A percentile compares a stretch with the other conserved stretches of the same genome.
These are phyloP conservation scores for Bacidia gigantensis DNA, from an alignment of 495 filamentous ascomycete species.

Conservation along the genomic window DNA sequence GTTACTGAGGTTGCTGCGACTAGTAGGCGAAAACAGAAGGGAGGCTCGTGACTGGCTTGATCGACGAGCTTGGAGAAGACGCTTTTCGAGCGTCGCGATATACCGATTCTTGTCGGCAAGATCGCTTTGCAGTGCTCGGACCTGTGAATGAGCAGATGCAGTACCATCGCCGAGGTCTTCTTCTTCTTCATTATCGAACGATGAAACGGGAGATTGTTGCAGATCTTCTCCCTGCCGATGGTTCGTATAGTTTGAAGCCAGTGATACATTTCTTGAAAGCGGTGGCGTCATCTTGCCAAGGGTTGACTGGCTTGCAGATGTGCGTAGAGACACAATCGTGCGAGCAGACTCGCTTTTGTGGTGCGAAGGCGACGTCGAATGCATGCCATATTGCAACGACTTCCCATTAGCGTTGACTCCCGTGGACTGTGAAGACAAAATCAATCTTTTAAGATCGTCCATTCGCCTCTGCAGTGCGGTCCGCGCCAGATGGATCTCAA, in stretches of 20 bases:
- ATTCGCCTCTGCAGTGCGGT: conserved; percentile 95
- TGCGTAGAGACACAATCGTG: conserved; percentile 43
- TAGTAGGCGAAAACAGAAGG: conserved; percentile 40
- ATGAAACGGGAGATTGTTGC: conserved; percentile 24
- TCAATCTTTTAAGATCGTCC: conserved; percentile 90
- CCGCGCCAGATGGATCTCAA: conserved; percentile 93
- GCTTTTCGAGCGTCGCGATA: conserved; percentile 82
- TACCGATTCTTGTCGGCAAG: conserved; percentile 91
- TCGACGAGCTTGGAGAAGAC: conserved; percentile 78
- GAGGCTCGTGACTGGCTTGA: conserved; percentile 81
- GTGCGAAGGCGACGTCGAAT: conserved; percentile 47
- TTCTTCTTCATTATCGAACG: conserved; percentile 50
- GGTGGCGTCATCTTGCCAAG: conserved; percentile 37
- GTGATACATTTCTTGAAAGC: conserved; percentile 49
- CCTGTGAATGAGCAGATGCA: conserved; percentile 66
- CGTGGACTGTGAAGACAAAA: conserved; percentile 86
- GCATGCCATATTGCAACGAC: conserved; percentile 57
- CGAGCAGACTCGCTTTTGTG: conserved; percentile 24
- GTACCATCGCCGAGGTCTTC: conserved; percentile 78
- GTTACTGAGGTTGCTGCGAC: conserved; percentile 41
- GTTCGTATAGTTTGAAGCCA: conserved; percentile 47
- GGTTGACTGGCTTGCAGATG: conserved; percentile 60
- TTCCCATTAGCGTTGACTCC: conserved; percentile 72
- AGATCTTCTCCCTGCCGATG: conserved; percentile 30
- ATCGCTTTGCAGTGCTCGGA: conserved; percentile 82